A percentile compares a stretch with the other conserved stretches of the same genome.
These are phyloP conservation scores for Dacryopinax primogenitus DNA, from an alignment of 768 basidiomycete species.

Conservation along the genomic window DNA sequence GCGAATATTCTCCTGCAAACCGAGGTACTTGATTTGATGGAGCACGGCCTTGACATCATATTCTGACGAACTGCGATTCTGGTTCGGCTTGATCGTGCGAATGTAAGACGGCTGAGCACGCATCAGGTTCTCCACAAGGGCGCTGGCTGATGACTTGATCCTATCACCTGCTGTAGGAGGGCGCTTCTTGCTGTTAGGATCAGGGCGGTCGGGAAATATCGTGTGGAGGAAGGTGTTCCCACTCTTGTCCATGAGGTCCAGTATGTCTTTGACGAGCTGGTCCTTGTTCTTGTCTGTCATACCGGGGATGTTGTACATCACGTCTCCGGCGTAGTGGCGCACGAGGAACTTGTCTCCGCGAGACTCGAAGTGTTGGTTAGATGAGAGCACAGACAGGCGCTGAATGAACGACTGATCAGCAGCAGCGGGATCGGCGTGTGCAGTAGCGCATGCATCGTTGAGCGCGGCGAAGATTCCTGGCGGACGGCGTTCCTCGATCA, in stretches of 20 bases:
- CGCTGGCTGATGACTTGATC: conserved; percentile 92
- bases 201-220: conserved; percentile 86
- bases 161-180: conserved; percentile 96
- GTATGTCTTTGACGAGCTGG: conserved; percentile 80
- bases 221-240: conserved; percentile 74
- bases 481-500: conserved; percentile 91
- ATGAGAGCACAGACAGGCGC: conserved; percentile 63
- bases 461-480: conserved; percentile 96
- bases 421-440: conserved; percentile 90
- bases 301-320: conserved; percentile 91
- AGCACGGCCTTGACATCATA: conserved; percentile 91
- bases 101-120: conserved; percentile 95
- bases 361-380: conserved; percentile 87
- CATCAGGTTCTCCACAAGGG: conserved; percentile 95
- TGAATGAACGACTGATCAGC: conserved; percentile 97
- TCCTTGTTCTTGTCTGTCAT: conserved; percentile 99
- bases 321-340: conserved; percentile 95
- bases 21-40: conserved; percentile 98
- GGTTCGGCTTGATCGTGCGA: conserved; percentile 97
- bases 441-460: conserved; percentile 98
- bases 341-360: conserved; percentile 91
- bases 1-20: conserved; percentile 94
- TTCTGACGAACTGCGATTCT: conserved; percentile 83
- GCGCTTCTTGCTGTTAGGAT: conserved; percentile 93
- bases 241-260: conserved; percentile 74